Evolutionary conservation across 257 asterid genomes (phyloP).

Genomic region (Lantana camara): DNA sequence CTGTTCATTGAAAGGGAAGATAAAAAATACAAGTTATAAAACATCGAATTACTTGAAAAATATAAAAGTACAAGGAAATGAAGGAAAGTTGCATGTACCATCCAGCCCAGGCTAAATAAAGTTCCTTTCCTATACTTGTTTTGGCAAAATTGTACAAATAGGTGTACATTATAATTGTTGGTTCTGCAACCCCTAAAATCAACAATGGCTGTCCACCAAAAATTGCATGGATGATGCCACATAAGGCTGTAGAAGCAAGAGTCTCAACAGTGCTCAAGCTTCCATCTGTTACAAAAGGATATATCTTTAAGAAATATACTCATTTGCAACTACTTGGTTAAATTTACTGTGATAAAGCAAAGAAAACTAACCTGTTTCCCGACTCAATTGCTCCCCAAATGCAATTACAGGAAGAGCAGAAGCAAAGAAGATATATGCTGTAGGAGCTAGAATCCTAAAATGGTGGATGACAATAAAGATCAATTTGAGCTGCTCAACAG

Average conservation of each 20-base stretch:
- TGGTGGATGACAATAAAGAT: constrained; percentile 23
- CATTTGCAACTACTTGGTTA: constrained; percentile 1
- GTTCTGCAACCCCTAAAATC: constrained; percentile 95
- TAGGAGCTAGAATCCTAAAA: constrained; percentile 88
- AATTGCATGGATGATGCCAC: constrained; percentile 82
- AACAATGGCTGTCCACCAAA: constrained; percentile 92
- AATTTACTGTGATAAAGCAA: not conserved
- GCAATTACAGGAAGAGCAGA: constrained; percentile 95
- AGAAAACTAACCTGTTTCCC: constrained; percentile 74
- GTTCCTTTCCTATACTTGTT: constrained; percentile 58
- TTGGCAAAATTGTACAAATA: constrained; percentile 66
- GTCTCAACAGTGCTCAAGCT: constrained; percentile 83
- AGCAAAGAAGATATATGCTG: constrained; percentile 88
- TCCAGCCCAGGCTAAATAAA: constrained; percentile 89
- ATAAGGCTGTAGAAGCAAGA: constrained; percentile 81
- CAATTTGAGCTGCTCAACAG: not conserved
- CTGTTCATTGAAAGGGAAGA: constrained; percentile 34
- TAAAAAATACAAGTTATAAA: not conserved
- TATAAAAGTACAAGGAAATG: not conserved
- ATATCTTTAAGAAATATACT: not conserved
- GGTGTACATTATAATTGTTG: constrained; percentile 89
- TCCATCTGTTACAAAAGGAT: constrained; percentile 55
- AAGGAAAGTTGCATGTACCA: constrained; percentile 50
- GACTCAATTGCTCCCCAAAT: constrained; percentile 86
- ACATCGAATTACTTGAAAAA: not conserved